phyloP scores from a whole-genome alignment of 2,329 filamentous ascomycete genomes.

The Setomelanomma holmii region DNA sequence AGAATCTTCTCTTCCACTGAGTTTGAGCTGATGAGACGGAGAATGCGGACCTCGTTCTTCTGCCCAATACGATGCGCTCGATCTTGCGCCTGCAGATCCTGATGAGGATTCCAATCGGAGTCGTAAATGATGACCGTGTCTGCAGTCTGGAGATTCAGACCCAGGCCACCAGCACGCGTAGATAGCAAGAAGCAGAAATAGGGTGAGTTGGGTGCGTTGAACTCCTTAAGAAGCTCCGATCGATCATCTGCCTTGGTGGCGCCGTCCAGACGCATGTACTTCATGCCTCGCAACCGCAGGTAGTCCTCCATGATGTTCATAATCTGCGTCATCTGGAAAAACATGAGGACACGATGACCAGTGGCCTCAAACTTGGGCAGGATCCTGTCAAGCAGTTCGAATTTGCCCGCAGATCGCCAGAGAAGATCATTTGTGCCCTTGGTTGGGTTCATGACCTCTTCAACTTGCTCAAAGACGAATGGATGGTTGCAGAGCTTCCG shows the following conservation, averaged over 20 bases:
- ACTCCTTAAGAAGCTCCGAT: conserved; percentile 84
- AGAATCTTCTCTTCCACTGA: conserved; percentile 99
- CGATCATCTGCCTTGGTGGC: conserved; percentile 98
- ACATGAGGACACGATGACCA: conserved; percentile 96
- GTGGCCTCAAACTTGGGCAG: conserved; percentile 91
- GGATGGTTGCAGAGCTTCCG: conserved; percentile 99
- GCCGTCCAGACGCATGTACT: conserved; percentile 92
- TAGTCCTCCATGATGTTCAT: conserved; percentile 99
- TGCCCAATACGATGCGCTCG: conserved; percentile 99
- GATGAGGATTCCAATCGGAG: conserved; percentile 99
- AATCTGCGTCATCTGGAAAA: conserved; percentile 99
- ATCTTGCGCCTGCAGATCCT: conserved; percentile 98
- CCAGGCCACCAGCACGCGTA: conserved; percentile 95
- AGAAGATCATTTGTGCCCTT: conserved; percentile 89
- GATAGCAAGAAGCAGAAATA: conserved; percentile 99
- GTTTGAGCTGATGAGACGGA: conserved; percentile 93
- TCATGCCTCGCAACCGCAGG: conserved; percentile 79
- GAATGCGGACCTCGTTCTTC: conserved; percentile 98
- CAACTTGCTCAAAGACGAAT: conserved; percentile 97
- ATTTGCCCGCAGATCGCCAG: conserved; percentile 96
- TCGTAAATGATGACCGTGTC: conserved; percentile 99
- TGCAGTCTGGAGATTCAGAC: conserved; percentile 94
- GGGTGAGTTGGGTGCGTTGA: conserved; percentile 87
- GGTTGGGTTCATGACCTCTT: conserved; percentile 95
- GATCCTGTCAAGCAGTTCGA: conserved; percentile 90